Percentiles rank a stretch among this genome's conserved stretches.
These are phyloP conservation scores for Chaetoceros tenuissimus DNA, from an alignment of 108 stramenopile genomes.

Conservation along the genomic window DNA sequence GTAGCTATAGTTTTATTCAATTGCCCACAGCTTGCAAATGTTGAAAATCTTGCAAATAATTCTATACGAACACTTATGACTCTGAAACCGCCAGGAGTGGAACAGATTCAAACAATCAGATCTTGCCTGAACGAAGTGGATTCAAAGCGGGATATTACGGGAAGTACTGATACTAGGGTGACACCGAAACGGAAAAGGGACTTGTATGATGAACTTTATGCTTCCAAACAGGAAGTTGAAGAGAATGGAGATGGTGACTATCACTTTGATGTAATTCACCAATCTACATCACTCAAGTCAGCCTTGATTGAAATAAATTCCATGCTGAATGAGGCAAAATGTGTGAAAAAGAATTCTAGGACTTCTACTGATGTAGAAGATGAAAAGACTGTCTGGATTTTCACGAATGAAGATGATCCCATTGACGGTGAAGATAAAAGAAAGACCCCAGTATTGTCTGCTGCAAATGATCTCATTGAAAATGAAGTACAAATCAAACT, in stretches of 20 bases:
- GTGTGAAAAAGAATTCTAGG: slow-evolving; percentile 20
- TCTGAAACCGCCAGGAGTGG: slow-evolving; percentile 52
- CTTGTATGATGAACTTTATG: slow-evolving; percentile 45
- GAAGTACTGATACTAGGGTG: background rate
- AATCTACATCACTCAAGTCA: background rate
- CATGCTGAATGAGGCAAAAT: background rate
- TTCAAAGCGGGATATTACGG: background rate
- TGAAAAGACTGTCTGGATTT: slow-evolving; percentile 60
- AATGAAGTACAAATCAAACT: slow-evolving; percentile 42
- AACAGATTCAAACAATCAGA: slow-evolving; percentile 17
- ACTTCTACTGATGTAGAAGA: slow-evolving; percentile 34
- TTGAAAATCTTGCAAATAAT: slow-evolving; percentile 2
- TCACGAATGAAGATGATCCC: slow-evolving; percentile 59
- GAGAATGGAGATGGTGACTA: slow-evolving; percentile 2
- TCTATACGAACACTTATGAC: slow-evolving; percentile 41
- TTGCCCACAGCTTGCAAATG: slow-evolving; percentile 6
- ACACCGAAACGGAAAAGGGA: slow-evolving; percentile 18
- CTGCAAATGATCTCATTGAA: slow-evolving; percentile 42
- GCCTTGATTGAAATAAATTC: slow-evolving; percentile 1
- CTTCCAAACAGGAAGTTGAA: background rate
- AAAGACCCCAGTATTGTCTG: slow-evolving; percentile 17
- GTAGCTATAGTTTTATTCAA: slow-evolving; percentile 51
- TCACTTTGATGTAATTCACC: background rate
- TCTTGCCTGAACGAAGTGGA: no score
- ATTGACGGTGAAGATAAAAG: slow-evolving; percentile 23